Base-by-base conservation (phyloP, 257 asterid genomes). In the Solanum clarkiae region DNA sequence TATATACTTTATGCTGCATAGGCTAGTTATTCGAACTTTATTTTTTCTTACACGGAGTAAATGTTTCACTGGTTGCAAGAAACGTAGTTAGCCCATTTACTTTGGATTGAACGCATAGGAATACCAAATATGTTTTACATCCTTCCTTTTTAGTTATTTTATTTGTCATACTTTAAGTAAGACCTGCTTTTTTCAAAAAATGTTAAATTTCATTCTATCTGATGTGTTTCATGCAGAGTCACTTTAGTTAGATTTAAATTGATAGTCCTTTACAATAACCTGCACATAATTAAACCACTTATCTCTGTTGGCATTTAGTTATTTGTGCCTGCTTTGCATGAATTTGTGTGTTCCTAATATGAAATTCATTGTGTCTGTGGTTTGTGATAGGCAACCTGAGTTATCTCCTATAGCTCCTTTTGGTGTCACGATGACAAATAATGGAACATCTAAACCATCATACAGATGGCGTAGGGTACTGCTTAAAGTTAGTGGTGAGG, bases 401-500 rank as follows among this genome's bases (percentile, higher is more conserved):
- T 57, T 87, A 68, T 85, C 98, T 80, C 88, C 96, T 49, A 77
- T 87, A 86, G 84, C 89, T 87, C 90, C 93, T 85, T 92, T 91
- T 87, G 91, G 89, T 84, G 93, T 92, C 84, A 49, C 89, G 51
- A 77, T 88, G 91, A 91, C 88, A 86, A 95, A 90, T 57, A 89
- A 86, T 84, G 87, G 92, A 88, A 24, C 88, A 45, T 85, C 88
- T 60, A 90, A 84, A 80, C 86, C 94, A 65, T 88, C 94, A 68
- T 87, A 72, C 87, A 96, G 80, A 91, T 95, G 99, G 99, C 98
- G 93, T 63, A 90, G 99, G 91, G 98, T 96, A 88, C 91, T 96
- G 91, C 97, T 96, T 86, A 96, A 96, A 93, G 99, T 96, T 84
- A 96, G 99, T 60, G 99, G 99, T 29, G 99, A 96, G 91, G 98